phyloP scores from a whole-genome alignment of 2,329 filamentous ascomycete genomes.

The Cladosporium velox region DNA sequence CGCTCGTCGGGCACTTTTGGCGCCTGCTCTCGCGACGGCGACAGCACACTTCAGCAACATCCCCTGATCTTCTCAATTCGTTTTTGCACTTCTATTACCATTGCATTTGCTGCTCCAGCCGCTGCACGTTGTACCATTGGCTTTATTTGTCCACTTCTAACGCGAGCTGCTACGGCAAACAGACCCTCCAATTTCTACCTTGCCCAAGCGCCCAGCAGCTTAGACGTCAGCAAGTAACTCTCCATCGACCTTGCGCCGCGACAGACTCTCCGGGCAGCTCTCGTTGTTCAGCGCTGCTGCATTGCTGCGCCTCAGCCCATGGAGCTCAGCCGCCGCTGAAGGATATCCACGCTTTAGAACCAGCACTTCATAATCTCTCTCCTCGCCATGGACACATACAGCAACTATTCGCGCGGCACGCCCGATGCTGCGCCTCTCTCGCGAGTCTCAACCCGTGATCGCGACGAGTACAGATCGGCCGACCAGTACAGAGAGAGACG shows the following conservation, averaged over 20 bases:
- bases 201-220: slow-evolving; percentile 22
- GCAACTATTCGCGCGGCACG: slow-evolving; percentile 21
- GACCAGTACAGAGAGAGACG: slow-evolving; percentile 34
- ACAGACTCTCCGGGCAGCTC: slow-evolving; percentile 14
- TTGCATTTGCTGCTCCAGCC: slow-evolving; percentile 17
- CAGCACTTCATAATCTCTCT: slow-evolving; percentile 14
- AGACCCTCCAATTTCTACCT: slow-evolving; percentile 24
- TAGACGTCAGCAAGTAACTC: slow-evolving; percentile 1
- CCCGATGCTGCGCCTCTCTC: slow-evolving; percentile 24
- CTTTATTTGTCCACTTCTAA: slow-evolving; percentile 29
- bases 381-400: slow-evolving; percentile 24
- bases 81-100: slow-evolving; percentile 35
- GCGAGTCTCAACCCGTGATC: slow-evolving; percentile 24
- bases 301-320: slow-evolving; percentile 23
- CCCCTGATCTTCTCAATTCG: slow-evolving; percentile 29
- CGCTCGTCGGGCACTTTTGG: slow-evolving; percentile 12
- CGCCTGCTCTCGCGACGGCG: slow-evolving; percentile 6
- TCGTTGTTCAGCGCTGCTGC: slow-evolving; percentile 6
- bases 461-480: slow-evolving; percentile 32
- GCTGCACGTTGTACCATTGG: slow-evolving; percentile 17
- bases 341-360: slow-evolving; percentile 22
- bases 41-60: slow-evolving; percentile 13
- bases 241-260: slow-evolving; percentile 3
- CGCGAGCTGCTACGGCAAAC: slow-evolving; percentile 31
- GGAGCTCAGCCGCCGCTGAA: slow-evolving; percentile 10